A percentile compares a stretch with the other conserved stretches of the same genome.
Evolutionary conservation across 148 eudicot species (phyloP).

Genomic region (Silene conica): DNA sequence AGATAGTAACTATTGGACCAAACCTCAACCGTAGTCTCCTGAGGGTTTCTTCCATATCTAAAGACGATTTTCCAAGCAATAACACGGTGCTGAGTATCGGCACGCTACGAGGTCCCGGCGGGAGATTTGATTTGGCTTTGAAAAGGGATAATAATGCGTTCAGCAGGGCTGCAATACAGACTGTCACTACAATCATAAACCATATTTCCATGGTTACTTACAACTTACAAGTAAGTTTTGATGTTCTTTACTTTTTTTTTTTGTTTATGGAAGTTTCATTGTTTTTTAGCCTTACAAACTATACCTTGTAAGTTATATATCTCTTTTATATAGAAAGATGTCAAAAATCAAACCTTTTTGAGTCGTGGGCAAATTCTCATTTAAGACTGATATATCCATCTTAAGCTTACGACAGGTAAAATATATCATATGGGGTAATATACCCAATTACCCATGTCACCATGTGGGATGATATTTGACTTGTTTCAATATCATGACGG

Average conservation of each 20-base stretch:
- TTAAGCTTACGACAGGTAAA: no score
- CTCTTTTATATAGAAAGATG: no score
- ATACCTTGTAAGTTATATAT: no score
- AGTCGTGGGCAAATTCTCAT: no score
- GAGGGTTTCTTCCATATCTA: slow-evolving; percentile 38
- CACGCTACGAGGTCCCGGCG: slow-evolving; percentile 12
- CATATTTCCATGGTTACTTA: background rate
- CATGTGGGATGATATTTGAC: no score
- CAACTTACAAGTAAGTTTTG: background rate
- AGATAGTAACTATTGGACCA: slow-evolving; percentile 47
- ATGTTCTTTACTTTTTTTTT: background rate
- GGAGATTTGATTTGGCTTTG: background rate
- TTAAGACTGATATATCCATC: no score
- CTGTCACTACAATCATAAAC: slow-evolving; percentile 15
- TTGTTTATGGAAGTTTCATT: background rate
- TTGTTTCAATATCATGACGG: no score
- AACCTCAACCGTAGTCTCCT: slow-evolving; percentile 25
- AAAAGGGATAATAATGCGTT: background rate
- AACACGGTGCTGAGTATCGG: slow-evolving; percentile 36
- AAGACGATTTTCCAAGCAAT: slow-evolving; percentile 34
- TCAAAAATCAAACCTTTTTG: no score
- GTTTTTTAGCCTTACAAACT: no score
- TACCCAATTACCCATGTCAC: no score
- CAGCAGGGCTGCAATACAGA: slow-evolving; percentile 9
- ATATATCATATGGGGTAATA: no score